Conservation (phyloP, 139 green algal genomes). For the Coccomyxa sp. region DNA sequence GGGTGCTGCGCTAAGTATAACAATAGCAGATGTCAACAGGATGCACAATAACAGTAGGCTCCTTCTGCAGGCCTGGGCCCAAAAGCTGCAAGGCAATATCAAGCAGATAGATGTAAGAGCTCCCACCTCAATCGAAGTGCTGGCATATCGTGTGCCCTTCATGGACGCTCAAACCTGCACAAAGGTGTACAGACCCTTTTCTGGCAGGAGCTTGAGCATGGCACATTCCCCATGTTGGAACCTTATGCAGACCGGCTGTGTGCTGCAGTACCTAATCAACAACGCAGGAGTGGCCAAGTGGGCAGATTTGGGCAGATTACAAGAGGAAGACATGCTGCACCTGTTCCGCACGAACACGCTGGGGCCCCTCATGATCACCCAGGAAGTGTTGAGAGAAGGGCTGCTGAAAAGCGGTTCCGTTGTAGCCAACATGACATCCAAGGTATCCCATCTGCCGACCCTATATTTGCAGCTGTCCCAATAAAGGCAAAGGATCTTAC, state of each 20-base stretch:
- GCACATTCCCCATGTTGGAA: neutral
- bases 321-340: constrained; percentile 42
- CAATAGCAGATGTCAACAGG: too few relatives aligned
- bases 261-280: constrained; percentile 39
- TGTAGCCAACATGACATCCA: constrained; percentile 25
- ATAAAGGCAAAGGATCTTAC: too few relatives aligned
- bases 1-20: too few relatives aligned
- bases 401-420: constrained; percentile 28
- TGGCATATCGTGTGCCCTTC: neutral
- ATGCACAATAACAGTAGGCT: too few relatives aligned
- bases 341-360: constrained; percentile 45
- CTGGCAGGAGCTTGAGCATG: too few relatives aligned
- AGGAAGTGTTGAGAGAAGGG: constrained; percentile 39
- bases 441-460: too few relatives aligned
- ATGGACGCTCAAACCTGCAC: neutral
- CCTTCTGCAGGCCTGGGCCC: constrained; percentile 6
- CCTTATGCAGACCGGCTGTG: constrained; percentile 5
- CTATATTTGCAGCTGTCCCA: too few relatives aligned
- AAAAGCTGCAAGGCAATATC: neutral
- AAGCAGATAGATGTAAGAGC: constrained; percentile 15
- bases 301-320: constrained; percentile 20
- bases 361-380: constrained; percentile 50
- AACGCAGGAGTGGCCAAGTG: constrained; percentile 34
- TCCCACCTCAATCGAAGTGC: neutral
- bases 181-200: neutral